These are phyloP conservation scores for Breynia disticha DNA, from an alignment of 441 rosid genomes.

Conservation along the genomic window DNA sequence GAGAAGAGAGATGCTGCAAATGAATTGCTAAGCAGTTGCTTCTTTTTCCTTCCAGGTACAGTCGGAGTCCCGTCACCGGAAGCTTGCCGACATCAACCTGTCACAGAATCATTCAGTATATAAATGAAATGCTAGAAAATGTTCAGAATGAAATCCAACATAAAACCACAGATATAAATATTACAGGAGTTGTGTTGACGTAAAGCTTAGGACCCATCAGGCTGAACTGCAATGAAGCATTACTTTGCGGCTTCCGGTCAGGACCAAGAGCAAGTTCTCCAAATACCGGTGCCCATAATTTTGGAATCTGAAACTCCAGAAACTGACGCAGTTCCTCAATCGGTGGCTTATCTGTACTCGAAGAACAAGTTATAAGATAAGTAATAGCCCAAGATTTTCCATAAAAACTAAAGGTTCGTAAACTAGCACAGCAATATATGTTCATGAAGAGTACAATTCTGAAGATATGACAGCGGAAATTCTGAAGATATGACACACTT, in stretches of 20 bases:
- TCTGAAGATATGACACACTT: no score
- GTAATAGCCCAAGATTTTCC: background rate
- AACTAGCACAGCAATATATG: no score
- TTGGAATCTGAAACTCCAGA: slow-evolving; percentile 92
- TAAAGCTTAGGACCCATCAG: slow-evolving; percentile 88
- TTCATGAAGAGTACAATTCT: no score
- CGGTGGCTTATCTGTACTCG: slow-evolving; percentile 73
- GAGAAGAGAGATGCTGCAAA: slow-evolving; percentile 89
- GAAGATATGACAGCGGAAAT: no score
- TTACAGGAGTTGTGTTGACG: slow-evolving; percentile 77
- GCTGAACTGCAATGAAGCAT: slow-evolving; percentile 78
- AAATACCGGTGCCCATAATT: slow-evolving; percentile 95
- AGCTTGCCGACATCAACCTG: slow-evolving; percentile 89
- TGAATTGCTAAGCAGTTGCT: slow-evolving; percentile 81
- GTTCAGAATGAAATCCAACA: background rate
- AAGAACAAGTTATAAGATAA: slow-evolving; percentile 1
- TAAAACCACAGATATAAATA: background rate
- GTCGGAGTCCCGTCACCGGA: slow-evolving; percentile 86
- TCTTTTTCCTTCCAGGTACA: slow-evolving; percentile 83
- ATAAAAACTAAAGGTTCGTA: no score
- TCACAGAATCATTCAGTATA: background rate
- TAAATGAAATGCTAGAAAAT: background rate
- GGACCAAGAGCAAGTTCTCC: slow-evolving; percentile 93
- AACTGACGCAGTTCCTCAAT: slow-evolving; percentile 81
- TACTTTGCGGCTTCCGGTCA: slow-evolving; percentile 55